A percentile compares a stretch with the other conserved stretches of the same genome.
phyloP scores from a whole-genome alignment of 257 asterid genomes.

The Schizonepeta tenuifolia region DNA sequence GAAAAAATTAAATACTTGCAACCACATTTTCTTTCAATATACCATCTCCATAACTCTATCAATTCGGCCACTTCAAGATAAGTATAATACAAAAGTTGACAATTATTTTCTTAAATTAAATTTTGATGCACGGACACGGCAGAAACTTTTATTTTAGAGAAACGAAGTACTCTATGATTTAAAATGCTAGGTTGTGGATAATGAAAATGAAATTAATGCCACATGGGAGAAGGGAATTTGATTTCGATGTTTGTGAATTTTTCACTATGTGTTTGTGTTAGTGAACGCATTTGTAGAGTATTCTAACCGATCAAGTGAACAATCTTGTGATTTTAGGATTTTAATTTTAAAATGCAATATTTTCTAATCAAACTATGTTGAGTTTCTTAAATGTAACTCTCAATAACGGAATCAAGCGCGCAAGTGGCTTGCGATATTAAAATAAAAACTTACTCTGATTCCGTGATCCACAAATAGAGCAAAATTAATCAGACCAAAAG shows the following conservation, averaged over 20 bases:
- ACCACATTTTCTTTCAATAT: no score
- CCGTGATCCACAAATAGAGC: neutral
- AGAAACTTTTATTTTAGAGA: neutral
- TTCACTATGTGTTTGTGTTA: neutral
- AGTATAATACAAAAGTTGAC: neutral
- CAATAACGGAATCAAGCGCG: no score
- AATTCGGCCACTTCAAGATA: neutral
- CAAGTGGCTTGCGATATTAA: no score
- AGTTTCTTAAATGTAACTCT: neutral
- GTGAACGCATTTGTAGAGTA: neutral
- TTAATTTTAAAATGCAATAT: neutral
- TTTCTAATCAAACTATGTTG: neutral
- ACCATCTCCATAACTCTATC: neutral
- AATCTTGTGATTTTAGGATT: neutral
- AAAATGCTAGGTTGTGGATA: neutral
- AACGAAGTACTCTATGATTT: neutral
- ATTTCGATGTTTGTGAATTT: neutral
- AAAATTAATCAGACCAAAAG: neutral
- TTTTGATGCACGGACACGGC: neutral
- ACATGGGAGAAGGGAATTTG: neutral
- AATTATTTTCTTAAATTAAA: neutral
- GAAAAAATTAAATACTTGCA: no score
- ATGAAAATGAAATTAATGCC: constrained; percentile 3
- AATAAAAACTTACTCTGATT: neutral
- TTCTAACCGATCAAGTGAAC: neutral